Base-by-base conservation (phyloP, 2,329 filamentous ascomycete species). In the Purpureocillium takamizusanense region DNA sequence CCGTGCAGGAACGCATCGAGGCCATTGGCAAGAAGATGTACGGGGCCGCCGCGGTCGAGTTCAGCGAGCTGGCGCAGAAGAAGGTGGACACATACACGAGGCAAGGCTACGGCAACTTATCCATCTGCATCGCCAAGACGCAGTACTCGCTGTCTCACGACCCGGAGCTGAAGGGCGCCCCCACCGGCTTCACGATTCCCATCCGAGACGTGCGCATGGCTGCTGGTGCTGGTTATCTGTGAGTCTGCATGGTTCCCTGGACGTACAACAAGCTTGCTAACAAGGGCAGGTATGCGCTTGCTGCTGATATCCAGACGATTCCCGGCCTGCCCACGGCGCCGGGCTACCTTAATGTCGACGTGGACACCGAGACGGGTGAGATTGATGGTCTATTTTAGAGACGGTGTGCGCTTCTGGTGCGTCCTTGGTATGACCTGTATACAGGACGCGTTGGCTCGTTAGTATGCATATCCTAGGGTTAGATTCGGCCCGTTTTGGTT, bases 271-370 rank as follows among this genome's bases (percentile, higher is more conserved):
- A 10, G 15, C 6, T 30, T 12, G 49, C 63, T 72, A 56, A 71
- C 46, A 36, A 7, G 27, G 39, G 34, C 48, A 84, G 83, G 38
- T 95, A 95, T 52, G 92, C 92, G 7, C 74, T 97, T 44, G 92
- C 92, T 38, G 92, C 92, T 12, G 92, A 98, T 56, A 97, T 98
- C 49, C 92, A 97, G 70, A 98, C 92, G 2, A 98, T 98, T 47
- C 92, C 92, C 12, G 92, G 92, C 44, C 70, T 98, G 47, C 90
- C 90, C 9, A 97, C 92, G 8, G 90, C 90, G 15, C 92, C 90
- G 8, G 92, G 92, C 10, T 97, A 97, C 58, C 70, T 97, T 45
- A 95, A 95, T 53, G 89, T 95, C 33, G 90, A 95, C 50, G 81
- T 83, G 29, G 82, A 90, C 52, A 65, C 71, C 6, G 83, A 88